These are phyloP conservation scores for Pachysolen tannophilus DNA, from an alignment of 805 yeast species.

Conservation along the genomic window DNA sequence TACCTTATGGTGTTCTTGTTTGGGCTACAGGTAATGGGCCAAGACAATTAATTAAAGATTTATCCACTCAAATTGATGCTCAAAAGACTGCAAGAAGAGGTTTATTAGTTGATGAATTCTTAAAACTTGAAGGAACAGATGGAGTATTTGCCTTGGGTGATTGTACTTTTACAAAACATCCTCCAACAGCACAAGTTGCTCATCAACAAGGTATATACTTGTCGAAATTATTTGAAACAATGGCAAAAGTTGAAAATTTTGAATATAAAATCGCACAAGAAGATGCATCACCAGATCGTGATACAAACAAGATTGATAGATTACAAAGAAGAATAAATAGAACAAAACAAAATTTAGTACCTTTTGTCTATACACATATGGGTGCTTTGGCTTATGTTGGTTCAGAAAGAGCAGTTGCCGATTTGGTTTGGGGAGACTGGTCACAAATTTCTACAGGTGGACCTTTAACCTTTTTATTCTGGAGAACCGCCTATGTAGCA, in stretches of 20 bases:
- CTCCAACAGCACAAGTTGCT: constrained; percentile 98
- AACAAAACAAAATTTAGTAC: constrained; percentile 34
- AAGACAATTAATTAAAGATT: constrained; percentile 61
- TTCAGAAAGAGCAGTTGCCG: constrained; percentile 89
- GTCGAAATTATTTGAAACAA: constrained; percentile 60
- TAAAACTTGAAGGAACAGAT: constrained; percentile 79
- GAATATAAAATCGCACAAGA: constrained; percentile 34
- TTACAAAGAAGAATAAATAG: constrained; percentile 36
- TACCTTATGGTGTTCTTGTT: constrained; percentile 88
- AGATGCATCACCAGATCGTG: constrained; percentile 26
- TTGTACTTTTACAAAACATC: constrained; percentile 84
- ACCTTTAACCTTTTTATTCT: constrained; percentile 78
- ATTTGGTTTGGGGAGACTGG: constrained; percentile 72
- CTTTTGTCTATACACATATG: constrained; percentile 78
- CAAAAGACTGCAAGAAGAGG: constrained; percentile 89
- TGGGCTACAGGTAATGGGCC: constrained; percentile 99
- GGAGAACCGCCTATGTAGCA: constrained; percentile 90
- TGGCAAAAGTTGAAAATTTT: constrained; percentile 53
- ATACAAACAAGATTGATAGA: constrained; percentile 34
- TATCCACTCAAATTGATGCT: constrained; percentile 62
- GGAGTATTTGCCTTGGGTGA: constrained; percentile 85
- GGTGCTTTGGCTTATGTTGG: constrained; percentile 96
- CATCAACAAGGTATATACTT: constrained; percentile 86
- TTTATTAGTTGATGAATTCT: constrained; percentile 71
- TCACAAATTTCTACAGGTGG: constrained; percentile 79